Conservation (phyloP, 768 basidiomycete species). For the Erythrobasidium yunnanense region DNA sequence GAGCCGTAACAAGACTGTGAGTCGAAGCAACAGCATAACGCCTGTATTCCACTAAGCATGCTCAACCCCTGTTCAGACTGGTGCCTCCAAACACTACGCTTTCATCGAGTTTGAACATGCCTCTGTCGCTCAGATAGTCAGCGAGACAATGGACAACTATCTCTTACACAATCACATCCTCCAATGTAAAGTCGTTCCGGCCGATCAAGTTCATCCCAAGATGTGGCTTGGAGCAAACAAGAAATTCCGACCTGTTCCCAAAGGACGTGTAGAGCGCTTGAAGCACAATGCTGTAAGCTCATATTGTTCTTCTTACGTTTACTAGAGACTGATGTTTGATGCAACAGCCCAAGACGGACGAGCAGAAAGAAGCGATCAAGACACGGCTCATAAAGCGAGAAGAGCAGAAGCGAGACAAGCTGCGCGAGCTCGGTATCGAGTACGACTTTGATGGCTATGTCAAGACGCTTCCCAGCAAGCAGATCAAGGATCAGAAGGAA, state of each 20-base stretch:
- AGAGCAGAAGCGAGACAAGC: constrained; percentile 61
- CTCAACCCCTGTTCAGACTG: constrained; percentile 53
- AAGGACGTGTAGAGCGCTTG: constrained; percentile 56
- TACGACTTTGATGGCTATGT: constrained; percentile 84
- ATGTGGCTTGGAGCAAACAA: constrained; percentile 95
- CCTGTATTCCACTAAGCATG: background rate
- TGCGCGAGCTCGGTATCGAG: constrained; percentile 68
- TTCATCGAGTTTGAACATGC: constrained; percentile 89
- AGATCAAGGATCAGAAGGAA: constrained; percentile 9
- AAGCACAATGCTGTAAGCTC: constrained; percentile 67
- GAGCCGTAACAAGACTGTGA: constrained; percentile 81
- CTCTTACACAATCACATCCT: constrained; percentile 88
- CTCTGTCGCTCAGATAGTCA: constrained; percentile 83
- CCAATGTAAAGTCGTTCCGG: constrained; percentile 77
- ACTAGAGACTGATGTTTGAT: background rate
- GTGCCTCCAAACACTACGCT: constrained; percentile 89
- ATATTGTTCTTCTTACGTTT: background rate
- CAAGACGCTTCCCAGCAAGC: constrained; percentile 33
- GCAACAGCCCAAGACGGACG: constrained; percentile 39
- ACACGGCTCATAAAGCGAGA: constrained; percentile 66
- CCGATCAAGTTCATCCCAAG: constrained; percentile 79
- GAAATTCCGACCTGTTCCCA: constrained; percentile 71
- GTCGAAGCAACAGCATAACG: constrained; percentile 13
- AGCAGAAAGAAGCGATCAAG: constrained; percentile 56
- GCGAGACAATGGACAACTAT: constrained; percentile 99